phyloP scores from a whole-genome alignment of 1,139 yeast species.

The Spencermartinsiella ligniputridi region DNA sequence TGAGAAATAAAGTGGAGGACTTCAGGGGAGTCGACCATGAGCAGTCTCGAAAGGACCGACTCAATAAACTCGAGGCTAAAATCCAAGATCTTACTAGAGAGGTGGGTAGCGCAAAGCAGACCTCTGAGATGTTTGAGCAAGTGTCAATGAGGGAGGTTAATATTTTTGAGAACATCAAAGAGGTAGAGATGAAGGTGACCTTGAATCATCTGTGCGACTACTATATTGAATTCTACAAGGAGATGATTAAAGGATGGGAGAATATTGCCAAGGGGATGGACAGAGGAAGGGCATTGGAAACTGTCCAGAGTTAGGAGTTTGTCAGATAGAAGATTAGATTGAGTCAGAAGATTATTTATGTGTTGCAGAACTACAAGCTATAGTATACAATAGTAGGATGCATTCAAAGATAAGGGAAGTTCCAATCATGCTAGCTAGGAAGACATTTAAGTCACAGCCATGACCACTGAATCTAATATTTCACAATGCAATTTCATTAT shows the following conservation, averaged over 20 bases:
- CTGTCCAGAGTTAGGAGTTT: no score
- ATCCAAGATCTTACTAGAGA: slow-evolving; percentile 55
- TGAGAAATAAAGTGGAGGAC: slow-evolving; percentile 54
- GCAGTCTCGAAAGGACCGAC: slow-evolving; percentile 48
- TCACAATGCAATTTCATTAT: no score
- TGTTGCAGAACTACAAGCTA: no score
- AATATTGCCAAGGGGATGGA: slow-evolving; percentile 10
- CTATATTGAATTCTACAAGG: slow-evolving; percentile 70
- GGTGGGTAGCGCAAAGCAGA: slow-evolving; percentile 60
- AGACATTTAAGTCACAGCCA: no score
- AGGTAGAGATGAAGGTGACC: slow-evolving; percentile 67
- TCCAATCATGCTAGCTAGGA: no score
- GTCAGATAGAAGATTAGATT: no score
- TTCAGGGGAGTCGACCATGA: slow-evolving; percentile 58
- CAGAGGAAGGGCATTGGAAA: no score
- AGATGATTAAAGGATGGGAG: slow-evolving; percentile 70
- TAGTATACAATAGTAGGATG: no score
- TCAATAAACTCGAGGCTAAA: slow-evolving; percentile 49
- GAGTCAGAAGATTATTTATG: no score
- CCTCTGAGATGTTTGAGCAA: slow-evolving; percentile 66
- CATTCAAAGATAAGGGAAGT: no score
- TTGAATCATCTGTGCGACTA: slow-evolving; percentile 68
- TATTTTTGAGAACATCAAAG: slow-evolving; percentile 76
- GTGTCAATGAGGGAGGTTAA: slow-evolving; percentile 68
- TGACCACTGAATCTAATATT: no score